Evolutionary conservation across 202 grass and related monocot genomes (phyloP).

Genomic region (Setaria viridis): DNA sequence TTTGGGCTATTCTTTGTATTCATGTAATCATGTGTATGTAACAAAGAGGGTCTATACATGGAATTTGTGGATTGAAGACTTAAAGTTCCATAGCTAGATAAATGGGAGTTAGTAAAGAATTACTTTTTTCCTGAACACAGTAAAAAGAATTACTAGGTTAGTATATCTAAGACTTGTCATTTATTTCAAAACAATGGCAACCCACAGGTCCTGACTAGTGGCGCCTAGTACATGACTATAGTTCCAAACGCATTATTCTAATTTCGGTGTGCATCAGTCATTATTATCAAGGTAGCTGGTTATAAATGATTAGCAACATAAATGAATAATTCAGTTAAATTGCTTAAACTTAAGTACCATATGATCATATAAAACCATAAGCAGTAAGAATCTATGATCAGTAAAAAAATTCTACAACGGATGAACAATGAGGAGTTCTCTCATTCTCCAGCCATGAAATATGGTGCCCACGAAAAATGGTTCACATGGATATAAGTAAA

Average conservation of each 20-base stretch:
- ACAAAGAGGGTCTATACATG: neutral
- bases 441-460: neutral
- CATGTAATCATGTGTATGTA: neutral
- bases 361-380: neutral
- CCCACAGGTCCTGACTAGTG: neutral
- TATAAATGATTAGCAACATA: neutral
- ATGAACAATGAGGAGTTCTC: neutral
- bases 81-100: neutral
- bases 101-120: neutral
- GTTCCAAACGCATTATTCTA: neutral
- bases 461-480: neutral
- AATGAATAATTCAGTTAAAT: slow-evolving; percentile 3
- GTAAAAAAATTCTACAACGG: neutral
- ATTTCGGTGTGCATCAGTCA: neutral
- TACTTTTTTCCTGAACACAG: too few relatives aligned
- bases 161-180: neutral
- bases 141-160: neutral
- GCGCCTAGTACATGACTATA: neutral
- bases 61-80: neutral
- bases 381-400: neutral
- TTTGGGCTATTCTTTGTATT: neutral
- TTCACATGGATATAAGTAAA: neutral
- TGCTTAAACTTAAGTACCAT: neutral
- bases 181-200: neutral
- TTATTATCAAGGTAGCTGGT: slow-evolving; percentile 1